phyloP scores from a whole-genome alignment of 805 yeast genomes.

The Saccharomyces eubayanus region DNA sequence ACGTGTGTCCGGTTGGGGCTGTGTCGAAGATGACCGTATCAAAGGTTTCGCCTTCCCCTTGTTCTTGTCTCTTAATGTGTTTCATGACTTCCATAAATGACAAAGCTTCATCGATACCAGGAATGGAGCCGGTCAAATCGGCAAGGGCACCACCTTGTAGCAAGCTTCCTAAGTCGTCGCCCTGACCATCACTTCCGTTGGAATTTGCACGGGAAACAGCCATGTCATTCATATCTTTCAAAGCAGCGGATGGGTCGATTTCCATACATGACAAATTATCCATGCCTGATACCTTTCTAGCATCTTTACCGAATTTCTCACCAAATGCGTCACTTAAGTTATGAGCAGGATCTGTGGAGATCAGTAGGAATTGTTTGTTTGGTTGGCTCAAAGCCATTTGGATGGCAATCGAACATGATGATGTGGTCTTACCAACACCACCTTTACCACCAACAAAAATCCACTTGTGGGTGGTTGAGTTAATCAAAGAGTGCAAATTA shows the following conservation, averaged over 20 bases:
- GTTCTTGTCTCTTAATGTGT: constrained; percentile 75
- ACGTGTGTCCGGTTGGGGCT: constrained; percentile 99
- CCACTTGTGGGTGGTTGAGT: constrained; percentile 76
- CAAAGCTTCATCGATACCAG: constrained; percentile 97
- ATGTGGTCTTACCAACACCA: constrained; percentile 98
- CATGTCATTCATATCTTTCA: constrained; percentile 72
- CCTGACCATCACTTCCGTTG: constrained; percentile 36
- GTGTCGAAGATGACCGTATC: constrained; percentile 94
- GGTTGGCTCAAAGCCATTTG: constrained; percentile 85
- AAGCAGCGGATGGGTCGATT: constrained; percentile 90
- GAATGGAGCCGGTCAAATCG: constrained; percentile 89
- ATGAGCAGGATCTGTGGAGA: constrained; percentile 98
- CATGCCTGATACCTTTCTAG: constrained; percentile 86
- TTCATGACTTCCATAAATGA: constrained; percentile 97
- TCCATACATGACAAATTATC: constrained; percentile 93
- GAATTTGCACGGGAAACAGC: constrained; percentile 30
- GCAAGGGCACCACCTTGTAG: constrained; percentile 39
- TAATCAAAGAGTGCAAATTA: constrained; percentile 58
- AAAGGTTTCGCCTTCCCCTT: constrained; percentile 40
- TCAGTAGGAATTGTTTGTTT: constrained; percentile 68
- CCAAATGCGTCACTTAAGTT: constrained; percentile 96
- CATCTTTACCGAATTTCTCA: constrained; percentile 95
- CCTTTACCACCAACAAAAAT: constrained; percentile 99
- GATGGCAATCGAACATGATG: constrained; percentile 90
- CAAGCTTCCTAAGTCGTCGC: constrained; percentile 27